These are phyloP conservation scores for Emericellopsis atlantica DNA, from an alignment of 2,329 filamentous ascomycete species.

Conservation along the genomic window DNA sequence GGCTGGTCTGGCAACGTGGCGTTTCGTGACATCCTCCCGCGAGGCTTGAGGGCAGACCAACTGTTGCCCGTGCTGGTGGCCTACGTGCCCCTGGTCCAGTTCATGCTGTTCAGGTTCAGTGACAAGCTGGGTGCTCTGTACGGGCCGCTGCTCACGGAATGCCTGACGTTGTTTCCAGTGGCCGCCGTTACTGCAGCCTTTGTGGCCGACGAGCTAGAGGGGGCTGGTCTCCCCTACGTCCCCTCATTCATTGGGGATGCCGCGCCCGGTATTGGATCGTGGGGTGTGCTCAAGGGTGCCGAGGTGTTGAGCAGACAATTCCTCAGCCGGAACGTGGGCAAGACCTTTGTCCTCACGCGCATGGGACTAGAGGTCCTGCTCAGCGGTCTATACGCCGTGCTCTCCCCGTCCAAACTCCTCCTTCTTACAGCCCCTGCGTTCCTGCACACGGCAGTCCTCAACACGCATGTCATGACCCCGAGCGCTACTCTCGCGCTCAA, in stretches of 20 bases:
- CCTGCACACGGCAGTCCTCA: slow-evolving; percentile 57
- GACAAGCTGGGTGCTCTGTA: slow-evolving; percentile 50
- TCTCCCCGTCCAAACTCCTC: slow-evolving; percentile 58
- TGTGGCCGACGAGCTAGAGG: slow-evolving; percentile 52
- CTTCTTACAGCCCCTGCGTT: slow-evolving; percentile 54
- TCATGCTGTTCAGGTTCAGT: slow-evolving; percentile 56
- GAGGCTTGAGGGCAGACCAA: slow-evolving; percentile 26
- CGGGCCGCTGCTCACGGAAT: slow-evolving; percentile 67
- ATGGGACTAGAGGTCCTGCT: slow-evolving; percentile 60
- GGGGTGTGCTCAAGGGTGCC: slow-evolving; percentile 46
- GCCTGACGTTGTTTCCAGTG: slow-evolving; percentile 59
- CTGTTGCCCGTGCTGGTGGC: slow-evolving; percentile 63
- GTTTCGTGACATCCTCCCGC: slow-evolving; percentile 29
- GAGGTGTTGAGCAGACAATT: slow-evolving; percentile 26
- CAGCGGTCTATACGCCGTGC: slow-evolving; percentile 48
- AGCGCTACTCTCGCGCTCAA: slow-evolving; percentile 53
- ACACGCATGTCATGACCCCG: slow-evolving; percentile 58
- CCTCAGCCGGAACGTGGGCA: slow-evolving; percentile 42
- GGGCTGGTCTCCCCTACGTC: slow-evolving; percentile 40
- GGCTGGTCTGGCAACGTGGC: slow-evolving; percentile 59
- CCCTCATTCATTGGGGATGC: slow-evolving; percentile 49
- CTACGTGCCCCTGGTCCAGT: slow-evolving; percentile 63
- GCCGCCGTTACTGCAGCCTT: slow-evolving; percentile 50
- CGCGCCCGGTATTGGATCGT: slow-evolving; percentile 52
- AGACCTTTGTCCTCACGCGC: slow-evolving; percentile 52